Conservation (phyloP, 2,329 filamentous ascomycete genomes). For the Exophiala dermatitidis region DNA sequence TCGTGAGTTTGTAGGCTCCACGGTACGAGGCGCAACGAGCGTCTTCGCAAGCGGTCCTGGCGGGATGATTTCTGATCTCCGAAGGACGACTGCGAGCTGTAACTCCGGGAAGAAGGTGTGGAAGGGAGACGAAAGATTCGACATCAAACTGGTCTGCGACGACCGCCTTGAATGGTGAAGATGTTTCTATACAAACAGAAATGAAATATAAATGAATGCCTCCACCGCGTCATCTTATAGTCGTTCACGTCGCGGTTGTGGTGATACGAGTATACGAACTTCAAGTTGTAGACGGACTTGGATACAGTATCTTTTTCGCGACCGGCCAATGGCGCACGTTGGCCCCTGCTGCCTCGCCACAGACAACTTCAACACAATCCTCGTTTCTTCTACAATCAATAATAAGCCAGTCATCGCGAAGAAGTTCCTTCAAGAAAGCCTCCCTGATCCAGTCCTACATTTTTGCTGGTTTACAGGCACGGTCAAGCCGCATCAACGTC, state of each 20-base stretch:
- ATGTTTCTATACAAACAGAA: not conserved
- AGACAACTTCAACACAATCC: not conserved
- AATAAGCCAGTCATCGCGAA: not conserved
- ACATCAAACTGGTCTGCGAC: conserved; percentile 54
- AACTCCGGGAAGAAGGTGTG: conserved; percentile 51
- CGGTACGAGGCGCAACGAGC: conserved; percentile 43
- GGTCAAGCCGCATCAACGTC: too few relatives aligned
- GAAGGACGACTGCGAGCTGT: conserved; percentile 46
- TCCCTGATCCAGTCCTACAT: too few relatives aligned
- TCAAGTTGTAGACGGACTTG: too few relatives aligned
- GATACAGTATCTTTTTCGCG: too few relatives aligned
- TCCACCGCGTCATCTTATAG: too few relatives aligned
- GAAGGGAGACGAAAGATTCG: conserved; percentile 50
- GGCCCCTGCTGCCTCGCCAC: too few relatives aligned
- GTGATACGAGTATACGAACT: too few relatives aligned
- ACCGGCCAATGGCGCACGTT: too few relatives aligned
- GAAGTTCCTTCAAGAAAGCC: too few relatives aligned
- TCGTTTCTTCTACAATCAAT: not conserved
- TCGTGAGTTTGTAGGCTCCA: conserved; percentile 43
- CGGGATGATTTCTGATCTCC: conserved; percentile 53
- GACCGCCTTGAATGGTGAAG: conserved; percentile 45
- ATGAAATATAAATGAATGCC: not conserved
- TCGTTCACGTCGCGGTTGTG: too few relatives aligned
- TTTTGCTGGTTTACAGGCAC: too few relatives aligned
- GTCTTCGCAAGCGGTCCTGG: conserved; percentile 57